Evolutionary conservation across 305 asterid genomes (phyloP).

Genomic region (Fraxinus nigra): DNA sequence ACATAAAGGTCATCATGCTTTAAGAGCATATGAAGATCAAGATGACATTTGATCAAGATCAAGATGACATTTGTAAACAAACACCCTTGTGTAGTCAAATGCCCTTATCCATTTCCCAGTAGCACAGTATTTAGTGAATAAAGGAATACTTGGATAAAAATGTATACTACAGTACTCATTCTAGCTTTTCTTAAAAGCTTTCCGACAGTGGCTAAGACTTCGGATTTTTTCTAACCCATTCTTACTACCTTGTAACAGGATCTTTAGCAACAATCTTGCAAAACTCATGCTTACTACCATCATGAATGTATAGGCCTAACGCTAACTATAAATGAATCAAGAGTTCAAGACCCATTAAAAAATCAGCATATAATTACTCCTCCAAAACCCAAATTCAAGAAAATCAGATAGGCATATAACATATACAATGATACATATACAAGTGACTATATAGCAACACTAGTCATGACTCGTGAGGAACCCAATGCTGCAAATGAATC

Average conservation of each 20-base stretch:
- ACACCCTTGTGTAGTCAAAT: background rate
- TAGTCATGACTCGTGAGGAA: too few relatives aligned
- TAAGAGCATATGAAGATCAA: background rate
- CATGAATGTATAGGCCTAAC: background rate
- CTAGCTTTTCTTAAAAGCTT: conserved; percentile 6
- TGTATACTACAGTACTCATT: background rate
- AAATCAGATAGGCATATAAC: too few relatives aligned
- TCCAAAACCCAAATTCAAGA: too few relatives aligned
- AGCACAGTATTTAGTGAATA: background rate
- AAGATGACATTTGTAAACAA: background rate
- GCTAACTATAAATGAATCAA: background rate
- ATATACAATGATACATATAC: too few relatives aligned
- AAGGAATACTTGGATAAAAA: conserved; percentile 8
- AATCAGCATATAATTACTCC: too few relatives aligned
- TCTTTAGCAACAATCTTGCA: conserved; percentile 2
- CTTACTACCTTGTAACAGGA: background rate
- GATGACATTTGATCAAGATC: background rate
- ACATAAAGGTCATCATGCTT: background rate
- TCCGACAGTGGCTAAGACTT: background rate
- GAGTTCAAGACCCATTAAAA: too few relatives aligned
- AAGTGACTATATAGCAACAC: too few relatives aligned
- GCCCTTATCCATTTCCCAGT: background rate
- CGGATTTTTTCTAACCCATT: background rate
- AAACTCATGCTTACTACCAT: conserved; percentile 15
- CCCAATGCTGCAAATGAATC: too few relatives aligned